Percentiles rank a stretch among this genome's conserved stretches.
phyloP scores from a whole-genome alignment of 768 basidiomycete genomes.

The Dentipellis fragilis region DNA sequence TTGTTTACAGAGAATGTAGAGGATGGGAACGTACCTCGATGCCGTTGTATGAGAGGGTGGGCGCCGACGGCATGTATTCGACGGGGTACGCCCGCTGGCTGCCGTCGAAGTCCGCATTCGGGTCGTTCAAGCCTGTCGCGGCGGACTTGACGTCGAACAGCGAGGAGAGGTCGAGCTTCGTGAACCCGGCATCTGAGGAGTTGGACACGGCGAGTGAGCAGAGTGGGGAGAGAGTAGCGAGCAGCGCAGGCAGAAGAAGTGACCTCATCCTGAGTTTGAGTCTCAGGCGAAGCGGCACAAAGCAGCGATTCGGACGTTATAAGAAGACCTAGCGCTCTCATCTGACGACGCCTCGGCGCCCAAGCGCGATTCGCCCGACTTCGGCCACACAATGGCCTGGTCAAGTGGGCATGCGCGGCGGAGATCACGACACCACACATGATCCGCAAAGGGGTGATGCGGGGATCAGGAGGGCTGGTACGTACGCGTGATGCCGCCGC shows the following conservation, averaged over 20 bases:
- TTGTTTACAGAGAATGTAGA: background rate
- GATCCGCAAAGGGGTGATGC: no score
- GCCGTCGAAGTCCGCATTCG: slow-evolving; percentile 6
- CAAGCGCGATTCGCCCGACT: background rate
- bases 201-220: background rate
- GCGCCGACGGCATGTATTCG: slow-evolving; percentile 3
- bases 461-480: background rate
- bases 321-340: background rate
- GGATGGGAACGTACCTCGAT: slow-evolving; percentile 2
- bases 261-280: background rate
- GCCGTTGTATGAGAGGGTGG: slow-evolving; percentile 3
- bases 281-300: background rate
- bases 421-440: no score
- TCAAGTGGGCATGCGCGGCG: no score
- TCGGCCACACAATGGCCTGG: no score
- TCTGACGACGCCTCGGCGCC: background rate
- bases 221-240: background rate
- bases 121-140: slow-evolving; percentile 4
- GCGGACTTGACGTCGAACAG: slow-evolving; percentile 7
- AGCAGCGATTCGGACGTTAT: background rate
- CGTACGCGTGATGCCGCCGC: background rate
- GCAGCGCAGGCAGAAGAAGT: background rate
- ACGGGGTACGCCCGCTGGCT: slow-evolving; percentile 9
- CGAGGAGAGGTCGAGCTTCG: slow-evolving; percentile 3
- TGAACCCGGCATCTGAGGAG: background rate